Evolutionary conservation across 495 filamentous ascomycete species (phyloP).

Genomic region (Viridothelium virens): DNA sequence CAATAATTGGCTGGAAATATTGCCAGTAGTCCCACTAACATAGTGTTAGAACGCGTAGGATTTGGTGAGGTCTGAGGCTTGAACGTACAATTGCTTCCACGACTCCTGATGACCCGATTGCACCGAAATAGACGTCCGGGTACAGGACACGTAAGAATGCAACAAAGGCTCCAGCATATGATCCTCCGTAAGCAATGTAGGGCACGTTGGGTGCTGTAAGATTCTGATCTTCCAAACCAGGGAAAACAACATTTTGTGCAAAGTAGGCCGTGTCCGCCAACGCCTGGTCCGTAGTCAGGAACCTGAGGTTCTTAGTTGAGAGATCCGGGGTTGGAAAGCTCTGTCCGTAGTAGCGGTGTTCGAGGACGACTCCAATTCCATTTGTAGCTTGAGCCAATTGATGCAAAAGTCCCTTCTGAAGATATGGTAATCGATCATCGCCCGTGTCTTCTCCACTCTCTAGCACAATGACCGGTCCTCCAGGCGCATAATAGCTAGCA

Average conservation of each 20-base stretch:
- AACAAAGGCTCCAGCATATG: conserved; percentile 64
- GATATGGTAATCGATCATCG: conserved; percentile 48
- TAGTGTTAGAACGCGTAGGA: background rate
- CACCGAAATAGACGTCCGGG: conserved; percentile 60
- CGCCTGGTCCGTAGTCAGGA: conserved; percentile 68
- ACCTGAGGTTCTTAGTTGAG: conserved; percentile 57
- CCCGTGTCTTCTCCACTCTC: conserved; percentile 57
- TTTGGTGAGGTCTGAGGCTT: background rate
- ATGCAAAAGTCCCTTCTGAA: conserved; percentile 62
- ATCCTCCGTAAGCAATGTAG: conserved; percentile 66
- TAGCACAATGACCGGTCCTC: conserved; percentile 67
- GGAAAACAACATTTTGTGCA: conserved; percentile 56
- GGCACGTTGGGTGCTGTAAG: conserved; percentile 51
- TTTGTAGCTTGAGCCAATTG: conserved; percentile 54
- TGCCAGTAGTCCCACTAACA: conserved; percentile 55
- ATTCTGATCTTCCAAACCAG: conserved; percentile 53
- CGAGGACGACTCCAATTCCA: conserved; percentile 66
- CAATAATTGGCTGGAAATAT: conserved; percentile 58
- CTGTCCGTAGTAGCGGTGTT: conserved; percentile 66
- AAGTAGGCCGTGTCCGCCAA: conserved; percentile 67
- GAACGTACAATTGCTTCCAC: conserved; percentile 49
- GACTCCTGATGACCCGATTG: conserved; percentile 64
- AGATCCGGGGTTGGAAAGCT: conserved; percentile 53
- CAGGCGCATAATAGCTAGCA: conserved; percentile 53
- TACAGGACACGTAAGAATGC: conserved; percentile 63